Conservation (phyloP, 495 filamentous ascomycete species). For the Aspergillus sparsus region DNA sequence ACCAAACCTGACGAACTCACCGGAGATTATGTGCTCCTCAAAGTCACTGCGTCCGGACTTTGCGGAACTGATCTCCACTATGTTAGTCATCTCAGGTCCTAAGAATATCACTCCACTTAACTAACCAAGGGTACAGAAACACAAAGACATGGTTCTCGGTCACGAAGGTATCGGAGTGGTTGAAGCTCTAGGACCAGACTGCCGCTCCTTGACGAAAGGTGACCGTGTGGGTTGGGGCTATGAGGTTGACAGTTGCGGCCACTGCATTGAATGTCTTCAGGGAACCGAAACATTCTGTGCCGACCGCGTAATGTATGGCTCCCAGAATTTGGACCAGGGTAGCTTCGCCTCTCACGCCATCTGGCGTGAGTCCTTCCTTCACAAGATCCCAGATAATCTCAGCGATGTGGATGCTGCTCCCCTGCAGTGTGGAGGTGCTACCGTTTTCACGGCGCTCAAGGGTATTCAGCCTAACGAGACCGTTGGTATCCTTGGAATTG, state of each 20-base stretch:
- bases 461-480: constrained; percentile 17
- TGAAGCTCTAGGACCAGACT: constrained; percentile 13
- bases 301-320: constrained; percentile 14
- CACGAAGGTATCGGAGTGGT: constrained; percentile 27
- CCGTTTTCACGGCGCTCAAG: constrained; percentile 16
- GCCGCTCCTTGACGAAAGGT: constrained; percentile 17
- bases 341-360: constrained; percentile 19
- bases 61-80: constrained; percentile 26
- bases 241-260: constrained; percentile 19
- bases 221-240: constrained; percentile 28
- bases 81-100: not conserved
- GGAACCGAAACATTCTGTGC: constrained; percentile 16
- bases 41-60: constrained; percentile 22
- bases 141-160: constrained; percentile 20
- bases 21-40: constrained; percentile 19
- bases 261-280: constrained; percentile 16
- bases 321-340: constrained; percentile 17
- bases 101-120: not conserved
- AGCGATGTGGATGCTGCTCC: constrained; percentile 18
- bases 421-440: constrained; percentile 20
- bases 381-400: constrained; percentile 18
- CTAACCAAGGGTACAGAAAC: not conserved
- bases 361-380: constrained; percentile 22
- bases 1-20: constrained; percentile 18
- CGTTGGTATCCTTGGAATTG: constrained; percentile 21